Percentiles rank a stretch among this genome's conserved stretches.
These are phyloP conservation scores for Sclerospora graminicola DNA, from an alignment of 352 stramenopile genomes.

Conservation along the genomic window DNA sequence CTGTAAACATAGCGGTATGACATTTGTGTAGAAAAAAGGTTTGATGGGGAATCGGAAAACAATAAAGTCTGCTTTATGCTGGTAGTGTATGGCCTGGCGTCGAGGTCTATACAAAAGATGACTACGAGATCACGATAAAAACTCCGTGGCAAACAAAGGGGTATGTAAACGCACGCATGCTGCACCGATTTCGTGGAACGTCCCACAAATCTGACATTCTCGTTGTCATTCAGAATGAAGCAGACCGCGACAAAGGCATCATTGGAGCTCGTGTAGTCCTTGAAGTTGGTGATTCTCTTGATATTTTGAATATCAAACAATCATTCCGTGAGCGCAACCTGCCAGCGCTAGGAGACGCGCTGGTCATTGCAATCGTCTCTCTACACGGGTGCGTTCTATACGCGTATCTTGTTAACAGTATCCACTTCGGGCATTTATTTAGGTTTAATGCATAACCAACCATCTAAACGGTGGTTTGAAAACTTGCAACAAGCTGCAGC, in stretches of 20 bases:
- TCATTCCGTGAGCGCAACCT: slow-evolving; percentile 30
- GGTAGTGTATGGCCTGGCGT: slow-evolving; percentile 66
- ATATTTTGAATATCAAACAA: slow-evolving; percentile 23
- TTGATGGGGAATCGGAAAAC: slow-evolving; percentile 24
- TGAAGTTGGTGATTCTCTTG: slow-evolving; percentile 10
- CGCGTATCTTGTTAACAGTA: too few relatives aligned
- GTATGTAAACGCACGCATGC: slow-evolving; percentile 45
- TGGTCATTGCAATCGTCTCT: slow-evolving; percentile 51
- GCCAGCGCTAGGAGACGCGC: slow-evolving; percentile 17
- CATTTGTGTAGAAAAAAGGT: slow-evolving; percentile 33
- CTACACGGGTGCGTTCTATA: too few relatives aligned
- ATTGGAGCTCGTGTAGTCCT: slow-evolving; percentile 30
- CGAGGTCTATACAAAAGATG: slow-evolving; percentile 27
- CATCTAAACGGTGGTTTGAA: slow-evolving; percentile 4
- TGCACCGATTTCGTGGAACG: slow-evolving; percentile 32
- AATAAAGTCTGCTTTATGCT: slow-evolving; percentile 42
- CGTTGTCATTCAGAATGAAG: slow-evolving; percentile 30
- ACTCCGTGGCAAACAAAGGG: slow-evolving; percentile 75
- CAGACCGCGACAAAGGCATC: slow-evolving; percentile 4
- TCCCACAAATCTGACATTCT: slow-evolving; percentile 58
- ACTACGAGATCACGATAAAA: slow-evolving; percentile 56
- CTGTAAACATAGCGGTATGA: slow-evolving; percentile 69
- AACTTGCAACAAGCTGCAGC: slow-evolving; percentile 28
- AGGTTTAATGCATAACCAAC: slow-evolving; percentile 10
- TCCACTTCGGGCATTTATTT: too few relatives aligned